These are phyloP conservation scores for Fusarium incarnatum DNA, from an alignment of 2,329 filamentous ascomycete genomes.

Conservation along the genomic window DNA sequence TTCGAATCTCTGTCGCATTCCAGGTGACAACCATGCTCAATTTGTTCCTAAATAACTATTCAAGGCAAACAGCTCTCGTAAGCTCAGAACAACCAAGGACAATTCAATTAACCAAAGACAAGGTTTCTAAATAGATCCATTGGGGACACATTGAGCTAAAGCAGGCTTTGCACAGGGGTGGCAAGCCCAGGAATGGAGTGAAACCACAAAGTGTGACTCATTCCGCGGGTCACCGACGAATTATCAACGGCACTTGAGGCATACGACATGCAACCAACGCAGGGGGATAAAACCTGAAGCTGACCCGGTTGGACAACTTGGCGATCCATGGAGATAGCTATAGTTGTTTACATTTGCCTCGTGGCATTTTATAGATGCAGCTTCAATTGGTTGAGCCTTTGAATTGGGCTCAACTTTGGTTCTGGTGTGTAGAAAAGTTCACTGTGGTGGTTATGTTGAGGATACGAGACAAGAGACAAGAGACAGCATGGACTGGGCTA, in stretches of 20 bases:
- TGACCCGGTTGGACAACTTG: slow-evolving; percentile 28
- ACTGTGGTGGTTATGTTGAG: slow-evolving; percentile 1
- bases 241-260: slow-evolving; percentile 35
- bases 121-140: slow-evolving; percentile 31
- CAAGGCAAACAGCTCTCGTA: slow-evolving; percentile 5
- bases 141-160: slow-evolving; percentile 33
- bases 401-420: slow-evolving; percentile 28
- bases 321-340: slow-evolving; percentile 18
- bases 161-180: slow-evolving; percentile 40
- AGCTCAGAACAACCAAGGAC: slow-evolving; percentile 33
- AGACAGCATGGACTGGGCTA: slow-evolving; percentile 25
- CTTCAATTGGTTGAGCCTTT: slow-evolving; percentile 20
- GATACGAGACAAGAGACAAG: slow-evolving; percentile 38
- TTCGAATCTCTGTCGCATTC: slow-evolving; percentile 2
- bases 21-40: not conserved
- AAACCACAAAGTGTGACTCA: slow-evolving; percentile 48
- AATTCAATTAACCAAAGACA: slow-evolving; percentile 32
- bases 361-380: slow-evolving; percentile 23
- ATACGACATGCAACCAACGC: slow-evolving; percentile 34
- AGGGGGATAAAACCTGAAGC: slow-evolving; percentile 19
- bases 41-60: not conserved
- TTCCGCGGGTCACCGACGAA: slow-evolving; percentile 40
- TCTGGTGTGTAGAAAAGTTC: not conserved
- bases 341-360: slow-evolving; percentile 17
- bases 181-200: slow-evolving; percentile 44